A percentile compares a stretch with the other conserved stretches of the same genome.
phyloP scores from a whole-genome alignment of 2,329 filamentous ascomycete species.

The Neonectria punicea region DNA sequence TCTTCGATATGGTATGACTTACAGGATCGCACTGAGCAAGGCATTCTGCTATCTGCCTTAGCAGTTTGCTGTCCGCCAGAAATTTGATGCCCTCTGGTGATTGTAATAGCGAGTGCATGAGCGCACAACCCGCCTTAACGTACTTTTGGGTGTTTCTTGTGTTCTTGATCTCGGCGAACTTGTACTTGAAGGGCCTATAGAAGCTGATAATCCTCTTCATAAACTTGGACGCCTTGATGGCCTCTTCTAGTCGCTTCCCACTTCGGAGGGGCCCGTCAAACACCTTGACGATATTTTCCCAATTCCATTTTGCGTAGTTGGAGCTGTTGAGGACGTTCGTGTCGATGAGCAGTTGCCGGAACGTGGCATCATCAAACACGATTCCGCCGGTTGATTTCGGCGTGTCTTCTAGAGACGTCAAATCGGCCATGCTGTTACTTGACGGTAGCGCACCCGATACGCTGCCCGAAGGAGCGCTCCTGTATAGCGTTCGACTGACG shows the following conservation, averaged over 20 bases:
- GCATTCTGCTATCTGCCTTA: constrained; percentile 95
- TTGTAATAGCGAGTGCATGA: constrained; percentile 88
- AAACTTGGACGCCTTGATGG: constrained; percentile 94
- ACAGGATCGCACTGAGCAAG: constrained; percentile 94
- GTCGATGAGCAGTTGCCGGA: constrained; percentile 75
- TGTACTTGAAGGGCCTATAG: constrained; percentile 95
- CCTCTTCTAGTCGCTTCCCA: constrained; percentile 91
- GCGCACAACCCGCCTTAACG: constrained; percentile 85
- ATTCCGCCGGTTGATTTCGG: constrained; percentile 61
- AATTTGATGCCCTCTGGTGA: constrained; percentile 87
- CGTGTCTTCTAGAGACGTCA: constrained; percentile 66
- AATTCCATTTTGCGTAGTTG: constrained; percentile 96
- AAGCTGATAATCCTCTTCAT: constrained; percentile 95
- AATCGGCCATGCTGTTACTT: constrained; percentile 58
- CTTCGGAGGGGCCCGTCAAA: constrained; percentile 94
- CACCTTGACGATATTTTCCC: constrained; percentile 89
- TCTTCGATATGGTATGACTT: constrained; percentile 40
- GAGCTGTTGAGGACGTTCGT: constrained; percentile 89
- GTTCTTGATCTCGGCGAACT: constrained; percentile 90
- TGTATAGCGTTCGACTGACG: constrained; percentile 90
- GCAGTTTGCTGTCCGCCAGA: constrained; percentile 88
- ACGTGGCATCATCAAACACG: constrained; percentile 68
- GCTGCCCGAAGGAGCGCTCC: constrained; percentile 69
- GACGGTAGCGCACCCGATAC: constrained; percentile 53
- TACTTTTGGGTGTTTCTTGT: constrained; percentile 96